Evolutionary conservation across 306 rosid species (phyloP), one percentile per base, ranked within the genome.

Genomic region (Carpinus fangiana): DNA sequence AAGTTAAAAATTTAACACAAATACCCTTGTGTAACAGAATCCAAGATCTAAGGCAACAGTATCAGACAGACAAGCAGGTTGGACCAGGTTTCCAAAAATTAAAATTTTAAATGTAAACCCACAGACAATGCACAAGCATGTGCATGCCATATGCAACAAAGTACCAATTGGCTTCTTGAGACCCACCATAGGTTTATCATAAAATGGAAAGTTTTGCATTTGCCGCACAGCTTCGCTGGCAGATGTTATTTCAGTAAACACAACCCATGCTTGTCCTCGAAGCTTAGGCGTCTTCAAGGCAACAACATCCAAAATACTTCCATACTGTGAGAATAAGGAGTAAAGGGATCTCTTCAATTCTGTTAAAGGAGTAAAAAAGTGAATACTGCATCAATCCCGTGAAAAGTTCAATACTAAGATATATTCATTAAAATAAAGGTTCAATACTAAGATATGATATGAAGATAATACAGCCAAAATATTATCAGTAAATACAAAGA

Each of bases 221-320:
- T 96, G 99, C 56, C 99, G 89, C 85, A 96, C 99, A 62, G 99
- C 99, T 87, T 91, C 90, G 80, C 99, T 96, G 17, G 99, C 99
- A 78, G 99, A 92, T 18, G 99, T 85, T 73, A 96, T 96, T 91
- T 96, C 99, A 76, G 89, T 92, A 75, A 93, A 96, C 62, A 92
- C 94, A 84, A 96, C 92, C 99, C 98, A 96, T 11, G 99, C 99
- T 82, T 96, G 99, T 3, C 99, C 99, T 61, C 96, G 90, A 79
- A 96, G 98, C 86, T 83, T 90, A 61, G 92, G 81, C 4, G 99
- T 96, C 93, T 93, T 96, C 76, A 96, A 81, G 78, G 98, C 98
- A 82, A 96, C 93, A 73, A 96, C 97, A 17, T 96, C 98, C 85
- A 96, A 84, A 74, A 96, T 93, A 68, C 90, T 93, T 78, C 99